Percentiles rank a stretch among this genome's conserved stretches.
Evolutionary conservation across 108 stramenopile species (phyloP).

Genomic region (Bacterosira constricta): DNA sequence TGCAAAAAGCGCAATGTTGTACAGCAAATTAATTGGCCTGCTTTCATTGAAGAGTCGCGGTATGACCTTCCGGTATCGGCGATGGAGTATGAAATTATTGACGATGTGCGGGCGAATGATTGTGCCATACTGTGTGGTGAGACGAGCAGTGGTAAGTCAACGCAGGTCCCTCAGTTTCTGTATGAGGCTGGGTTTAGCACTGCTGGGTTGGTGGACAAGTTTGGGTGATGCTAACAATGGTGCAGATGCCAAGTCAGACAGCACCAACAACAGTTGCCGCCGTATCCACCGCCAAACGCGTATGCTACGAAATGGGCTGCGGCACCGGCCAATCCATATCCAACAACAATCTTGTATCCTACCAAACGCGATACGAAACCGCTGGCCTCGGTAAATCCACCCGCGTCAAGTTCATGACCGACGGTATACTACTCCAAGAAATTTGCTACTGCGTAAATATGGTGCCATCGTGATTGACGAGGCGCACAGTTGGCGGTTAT

Average conservation of each 20-base stretch:
- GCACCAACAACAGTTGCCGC: too few species aligned
- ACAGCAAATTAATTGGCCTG: conserved; percentile 58
- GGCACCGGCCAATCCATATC: conserved; percentile 74
- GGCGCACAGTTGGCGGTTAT: conserved; percentile 96
- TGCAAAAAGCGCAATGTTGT: conserved; percentile 29
- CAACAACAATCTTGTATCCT: conserved; percentile 82
- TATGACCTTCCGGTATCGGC: conserved; percentile 93
- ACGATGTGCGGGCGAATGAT: conserved; percentile 90
- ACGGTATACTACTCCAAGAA: conserved; percentile 96
- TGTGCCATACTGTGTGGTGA: conserved; percentile 92
- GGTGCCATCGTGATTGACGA: conserved; percentile 93
- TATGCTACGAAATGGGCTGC: conserved; percentile 95
- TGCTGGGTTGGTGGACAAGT: conserved; percentile 19
- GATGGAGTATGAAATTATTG: conserved; percentile 99
- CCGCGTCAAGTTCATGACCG: conserved; percentile 97
- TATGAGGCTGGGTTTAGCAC: conserved; percentile 92
- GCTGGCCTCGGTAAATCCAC: conserved; percentile 81
- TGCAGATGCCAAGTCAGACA: too few species aligned
- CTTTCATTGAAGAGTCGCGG: conserved; percentile 66
- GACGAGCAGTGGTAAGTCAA: conserved; percentile 77
- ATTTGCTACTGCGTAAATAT: conserved; percentile 92
- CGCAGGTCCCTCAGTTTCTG: conserved; percentile 96
- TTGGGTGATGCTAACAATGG: too few species aligned
- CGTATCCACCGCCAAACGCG: conserved; percentile 94
- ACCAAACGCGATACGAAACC: conserved; percentile 95